phyloP scores from a whole-genome alignment of 768 basidiomycete genomes.

The Leccinum sublutescens region DNA sequence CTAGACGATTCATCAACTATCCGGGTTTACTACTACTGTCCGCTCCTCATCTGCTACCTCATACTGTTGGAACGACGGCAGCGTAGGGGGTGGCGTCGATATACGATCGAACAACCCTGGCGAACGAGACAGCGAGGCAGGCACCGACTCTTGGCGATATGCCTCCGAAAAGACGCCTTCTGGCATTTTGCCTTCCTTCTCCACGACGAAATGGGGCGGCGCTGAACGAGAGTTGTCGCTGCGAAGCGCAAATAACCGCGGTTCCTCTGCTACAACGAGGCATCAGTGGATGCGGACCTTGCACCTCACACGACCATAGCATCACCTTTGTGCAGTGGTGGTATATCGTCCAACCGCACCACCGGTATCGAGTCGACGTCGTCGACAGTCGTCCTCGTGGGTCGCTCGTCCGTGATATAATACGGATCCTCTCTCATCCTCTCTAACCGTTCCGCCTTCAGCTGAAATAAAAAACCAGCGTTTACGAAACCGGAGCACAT shows the following conservation, averaged over 20 bases:
- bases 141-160: slow-evolving; percentile 24
- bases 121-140: slow-evolving; percentile 26
- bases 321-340: slow-evolving; percentile 37
- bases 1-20: slow-evolving; percentile 8
- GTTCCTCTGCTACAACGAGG: slow-evolving; percentile 27
- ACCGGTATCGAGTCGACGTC: slow-evolving; percentile 94
- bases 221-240: slow-evolving; percentile 40
- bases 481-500: background rate
- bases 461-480: slow-evolving; percentile 41
- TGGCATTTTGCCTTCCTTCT: slow-evolving; percentile 86
- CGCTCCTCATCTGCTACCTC: slow-evolving; percentile 52
- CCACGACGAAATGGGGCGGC: slow-evolving; percentile 57
- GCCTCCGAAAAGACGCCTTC: slow-evolving; percentile 38
- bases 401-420: slow-evolving; percentile 72
- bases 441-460: slow-evolving; percentile 71
- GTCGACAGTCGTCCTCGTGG: slow-evolving; percentile 38
- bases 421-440: slow-evolving; percentile 86
- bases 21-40: slow-evolving; percentile 34
- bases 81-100: slow-evolving; percentile 36
- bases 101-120: slow-evolving; percentile 29
- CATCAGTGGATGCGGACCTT: slow-evolving; percentile 22
- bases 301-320: background rate
- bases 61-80: slow-evolving; percentile 50
- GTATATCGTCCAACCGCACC: slow-evolving; percentile 75
- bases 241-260: slow-evolving; percentile 45